A percentile compares a stretch with the other conserved stretches of the same genome.
Conservation (phyloP, 495 filamentous ascomycete genomes). For the Trichoderma virens region DNA sequence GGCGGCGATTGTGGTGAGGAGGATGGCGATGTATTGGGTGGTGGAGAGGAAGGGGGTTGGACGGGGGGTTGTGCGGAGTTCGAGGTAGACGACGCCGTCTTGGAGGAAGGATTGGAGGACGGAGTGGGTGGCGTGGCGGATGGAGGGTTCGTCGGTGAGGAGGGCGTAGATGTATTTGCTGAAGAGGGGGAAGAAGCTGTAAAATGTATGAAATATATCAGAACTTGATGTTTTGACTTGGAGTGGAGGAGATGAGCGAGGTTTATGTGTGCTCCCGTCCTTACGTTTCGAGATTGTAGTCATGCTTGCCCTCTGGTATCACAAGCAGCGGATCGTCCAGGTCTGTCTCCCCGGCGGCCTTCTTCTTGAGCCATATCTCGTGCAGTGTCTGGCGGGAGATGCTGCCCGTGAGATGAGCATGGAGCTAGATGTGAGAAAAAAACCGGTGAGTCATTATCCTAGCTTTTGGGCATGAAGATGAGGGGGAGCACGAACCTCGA, state of each 20-base stretch:
- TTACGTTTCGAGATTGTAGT: constrained; percentile 64
- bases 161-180: constrained; percentile 70
- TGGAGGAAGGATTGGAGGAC: constrained; percentile 62
- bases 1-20: constrained; percentile 50
- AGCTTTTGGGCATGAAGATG: too few relatives aligned
- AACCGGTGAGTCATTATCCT: neutral
- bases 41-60: constrained; percentile 49
- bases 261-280: constrained; percentile 36
- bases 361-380: constrained; percentile 62
- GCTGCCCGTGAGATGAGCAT: constrained; percentile 77
- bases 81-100: constrained; percentile 73
- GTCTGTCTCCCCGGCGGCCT: constrained; percentile 35
- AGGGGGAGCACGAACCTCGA: constrained; percentile 1
- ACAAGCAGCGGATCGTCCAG: constrained; percentile 61
- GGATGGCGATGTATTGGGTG: constrained; percentile 54
- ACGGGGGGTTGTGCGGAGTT: constrained; percentile 75
- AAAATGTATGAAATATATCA: constrained; percentile 40
- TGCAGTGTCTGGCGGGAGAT: constrained; percentile 70
- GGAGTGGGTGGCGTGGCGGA: constrained; percentile 55
- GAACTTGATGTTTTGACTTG: constrained; percentile 50
- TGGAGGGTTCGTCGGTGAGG: constrained; percentile 47
- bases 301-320: constrained; percentile 61
- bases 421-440: constrained; percentile 46
- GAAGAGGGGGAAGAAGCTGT: constrained; percentile 69
- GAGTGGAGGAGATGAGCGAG: constrained; percentile 47